Evolutionary conservation across 2,329 filamentous ascomycete species (phyloP).

Genomic region (Fusarium sp.): DNA sequence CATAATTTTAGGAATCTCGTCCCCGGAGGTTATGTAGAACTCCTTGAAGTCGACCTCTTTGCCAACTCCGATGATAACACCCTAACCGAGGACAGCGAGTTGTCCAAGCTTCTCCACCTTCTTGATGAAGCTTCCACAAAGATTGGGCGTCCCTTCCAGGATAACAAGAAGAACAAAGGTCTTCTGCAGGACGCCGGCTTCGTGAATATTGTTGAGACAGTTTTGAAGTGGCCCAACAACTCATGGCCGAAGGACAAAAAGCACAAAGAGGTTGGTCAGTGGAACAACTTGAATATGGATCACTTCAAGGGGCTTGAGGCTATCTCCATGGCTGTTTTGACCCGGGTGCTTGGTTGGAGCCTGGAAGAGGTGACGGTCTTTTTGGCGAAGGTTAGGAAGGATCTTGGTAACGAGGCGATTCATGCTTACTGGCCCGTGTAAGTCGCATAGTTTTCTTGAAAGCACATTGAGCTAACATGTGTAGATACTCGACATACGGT

Average conservation of each 20-base stretch:
- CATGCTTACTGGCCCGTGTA: constrained; percentile 40
- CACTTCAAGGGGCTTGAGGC: constrained; percentile 27
- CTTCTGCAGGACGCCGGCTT: constrained; percentile 23
- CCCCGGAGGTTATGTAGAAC: constrained; percentile 25
- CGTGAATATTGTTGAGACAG: constrained; percentile 21
- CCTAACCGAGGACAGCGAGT: constrained; percentile 4
- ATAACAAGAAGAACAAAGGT: constrained; percentile 30
- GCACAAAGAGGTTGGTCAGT: constrained; percentile 32
- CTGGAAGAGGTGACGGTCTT: constrained; percentile 19
- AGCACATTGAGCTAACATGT: neutral
- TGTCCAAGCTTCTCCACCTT: constrained; percentile 9
- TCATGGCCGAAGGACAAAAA: constrained; percentile 26
- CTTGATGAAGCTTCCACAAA: constrained; percentile 20
- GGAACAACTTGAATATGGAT: constrained; percentile 28
- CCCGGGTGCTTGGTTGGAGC: constrained; percentile 21
- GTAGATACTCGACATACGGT: constrained; percentile 27
- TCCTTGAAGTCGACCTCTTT: constrained; percentile 32
- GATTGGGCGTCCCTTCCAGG: constrained; percentile 29
- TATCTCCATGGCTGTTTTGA: constrained; percentile 22
- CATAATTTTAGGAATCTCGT: constrained; percentile 10
- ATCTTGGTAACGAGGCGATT: constrained; percentile 22
- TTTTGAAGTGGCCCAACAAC: constrained; percentile 39
- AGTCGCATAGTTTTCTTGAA: neutral
- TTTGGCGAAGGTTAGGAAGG: constrained; percentile 25
- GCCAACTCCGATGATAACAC: constrained; percentile 28